A percentile compares a stretch with the other conserved stretches of the same genome.
Evolutionary conservation across 768 basidiomycete species (phyloP).

Genomic region (Harrya chromipes): DNA sequence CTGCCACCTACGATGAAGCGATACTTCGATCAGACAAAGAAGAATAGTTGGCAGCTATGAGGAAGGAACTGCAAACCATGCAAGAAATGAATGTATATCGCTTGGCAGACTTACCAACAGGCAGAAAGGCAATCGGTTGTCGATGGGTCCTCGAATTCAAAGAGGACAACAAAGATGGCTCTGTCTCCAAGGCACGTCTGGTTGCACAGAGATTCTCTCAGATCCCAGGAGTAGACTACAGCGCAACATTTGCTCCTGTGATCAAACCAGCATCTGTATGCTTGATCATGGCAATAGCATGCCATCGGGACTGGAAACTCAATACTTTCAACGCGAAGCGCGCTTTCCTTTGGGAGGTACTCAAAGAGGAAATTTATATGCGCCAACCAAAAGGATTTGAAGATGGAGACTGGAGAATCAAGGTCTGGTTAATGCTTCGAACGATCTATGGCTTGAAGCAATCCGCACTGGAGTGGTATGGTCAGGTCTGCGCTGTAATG

Average conservation of each 20-base stretch:
- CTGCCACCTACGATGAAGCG: not conserved
- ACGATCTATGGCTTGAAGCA: slow-evolving; percentile 43
- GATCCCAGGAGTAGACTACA: slow-evolving; percentile 35
- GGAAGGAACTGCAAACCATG: not conserved
- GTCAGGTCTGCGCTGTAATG: too few relatives aligned
- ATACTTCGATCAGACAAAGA: not conserved
- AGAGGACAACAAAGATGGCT: not conserved
- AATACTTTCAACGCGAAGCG: slow-evolving; percentile 1
- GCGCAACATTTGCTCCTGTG: slow-evolving; percentile 29
- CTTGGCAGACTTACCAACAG: not conserved
- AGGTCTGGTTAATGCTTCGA: slow-evolving; percentile 19
- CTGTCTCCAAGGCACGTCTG: not conserved
- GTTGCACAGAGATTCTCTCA: slow-evolving; percentile 38
- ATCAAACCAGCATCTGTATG: slow-evolving; percentile 15
- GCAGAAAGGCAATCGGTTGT: not conserved
- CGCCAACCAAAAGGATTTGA: slow-evolving; percentile 34
- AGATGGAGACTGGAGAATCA: slow-evolving; percentile 21
- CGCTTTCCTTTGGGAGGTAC: slow-evolving; percentile 5
- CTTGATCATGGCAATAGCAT: too few relatives aligned
- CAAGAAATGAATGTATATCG: not conserved
- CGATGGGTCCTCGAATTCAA: slow-evolving; percentile 4
- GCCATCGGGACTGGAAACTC: too few relatives aligned
- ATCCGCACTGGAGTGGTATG: not conserved
- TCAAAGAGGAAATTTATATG: slow-evolving; percentile 39
- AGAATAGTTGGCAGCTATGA: not conserved